Evolutionary conservation across 2,329 filamentous ascomycete species (phyloP).

Genomic region (Neurospora sp.): DNA sequence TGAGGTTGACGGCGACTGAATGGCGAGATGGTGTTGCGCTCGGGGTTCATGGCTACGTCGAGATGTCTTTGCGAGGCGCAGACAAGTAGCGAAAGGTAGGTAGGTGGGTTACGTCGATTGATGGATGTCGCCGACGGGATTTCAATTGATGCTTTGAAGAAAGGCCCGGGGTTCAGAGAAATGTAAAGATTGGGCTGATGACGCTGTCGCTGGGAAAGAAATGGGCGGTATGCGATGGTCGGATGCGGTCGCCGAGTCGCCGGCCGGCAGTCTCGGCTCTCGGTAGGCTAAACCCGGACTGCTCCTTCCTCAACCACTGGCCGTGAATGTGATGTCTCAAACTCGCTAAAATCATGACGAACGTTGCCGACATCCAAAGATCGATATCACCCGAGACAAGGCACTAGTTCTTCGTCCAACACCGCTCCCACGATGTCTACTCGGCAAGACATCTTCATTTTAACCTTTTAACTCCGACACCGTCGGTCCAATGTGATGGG

Average conservation of each 20-base stretch:
- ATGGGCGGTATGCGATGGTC: not conserved
- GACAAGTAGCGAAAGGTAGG: not conserved
- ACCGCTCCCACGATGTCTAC: not conserved
- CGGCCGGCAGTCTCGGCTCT: not conserved
- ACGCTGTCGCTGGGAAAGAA: not conserved
- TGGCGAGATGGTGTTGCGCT: not conserved
- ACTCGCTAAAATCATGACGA: not conserved
- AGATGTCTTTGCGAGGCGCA: not conserved
- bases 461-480: not conserved
- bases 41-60: not conserved
- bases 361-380: not conserved
- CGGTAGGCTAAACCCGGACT: not conserved
- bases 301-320: not conserved
- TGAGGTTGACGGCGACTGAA: not conserved
- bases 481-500: not conserved
- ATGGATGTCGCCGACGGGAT: not conserved
- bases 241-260: not conserved
- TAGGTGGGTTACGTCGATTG: not conserved
- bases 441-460: not conserved
- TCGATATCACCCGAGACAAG: not conserved
- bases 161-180: not conserved
- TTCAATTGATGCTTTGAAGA: not conserved
- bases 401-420: not conserved
- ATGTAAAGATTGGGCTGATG: no score
- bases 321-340: not conserved